A percentile compares a stretch with the other conserved stretches of the same genome.
phyloP scores from a whole-genome alignment of 306 rosid species.

The Spatholobus suberectus region DNA sequence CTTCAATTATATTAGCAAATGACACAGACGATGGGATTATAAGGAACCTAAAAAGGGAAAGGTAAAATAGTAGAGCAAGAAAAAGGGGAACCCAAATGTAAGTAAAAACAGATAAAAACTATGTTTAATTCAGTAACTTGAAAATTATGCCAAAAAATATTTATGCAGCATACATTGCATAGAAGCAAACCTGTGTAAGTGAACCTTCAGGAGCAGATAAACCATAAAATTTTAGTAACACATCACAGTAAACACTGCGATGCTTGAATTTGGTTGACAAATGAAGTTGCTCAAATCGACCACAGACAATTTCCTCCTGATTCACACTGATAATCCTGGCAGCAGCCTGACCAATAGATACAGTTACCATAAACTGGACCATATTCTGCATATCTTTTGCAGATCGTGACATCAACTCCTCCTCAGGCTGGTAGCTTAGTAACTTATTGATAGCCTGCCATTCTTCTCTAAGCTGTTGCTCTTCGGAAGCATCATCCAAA shows the following conservation, averaged over 20 bases:
- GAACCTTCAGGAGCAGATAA: constrained; percentile 95
- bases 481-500: constrained; percentile 62
- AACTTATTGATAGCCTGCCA: constrained; percentile 95
- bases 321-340: constrained; percentile 78
- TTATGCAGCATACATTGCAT: constrained; percentile 27
- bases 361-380: constrained; percentile 74
- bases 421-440: constrained; percentile 85
- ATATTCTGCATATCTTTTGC: constrained; percentile 77
- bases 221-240: constrained; percentile 84
- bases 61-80: constrained; percentile 25
- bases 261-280: constrained; percentile 86
- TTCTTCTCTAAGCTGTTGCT: constrained; percentile 66
- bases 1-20: constrained; percentile 9
- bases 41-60: background rate
- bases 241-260: constrained; percentile 85
- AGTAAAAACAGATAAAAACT: background rate
- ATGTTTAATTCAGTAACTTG: constrained; percentile 15
- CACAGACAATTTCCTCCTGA: constrained; percentile 83
- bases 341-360: constrained; percentile 87
- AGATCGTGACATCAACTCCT: constrained; percentile 58
- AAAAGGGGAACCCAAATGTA: background rate
- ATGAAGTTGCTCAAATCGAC: constrained; percentile 89
- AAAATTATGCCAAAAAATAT: constrained; percentile 26
- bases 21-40: constrained; percentile 4
- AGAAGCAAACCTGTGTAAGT: constrained; percentile 87